Conservation (phyloP, 164 flowering plant species). For the Brasenia schreberi region DNA sequence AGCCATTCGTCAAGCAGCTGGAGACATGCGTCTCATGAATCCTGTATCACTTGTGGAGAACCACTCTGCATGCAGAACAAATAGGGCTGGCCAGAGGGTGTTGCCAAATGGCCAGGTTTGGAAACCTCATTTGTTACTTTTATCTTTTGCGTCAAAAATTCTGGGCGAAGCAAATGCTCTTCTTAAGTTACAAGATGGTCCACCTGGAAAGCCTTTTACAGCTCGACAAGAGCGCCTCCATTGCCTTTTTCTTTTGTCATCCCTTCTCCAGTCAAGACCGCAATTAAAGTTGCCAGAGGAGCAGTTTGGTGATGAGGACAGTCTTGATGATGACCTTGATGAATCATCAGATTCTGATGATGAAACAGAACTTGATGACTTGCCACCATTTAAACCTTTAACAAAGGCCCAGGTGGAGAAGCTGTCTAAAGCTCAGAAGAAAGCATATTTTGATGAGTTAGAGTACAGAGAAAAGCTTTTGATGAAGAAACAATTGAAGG, state of each 20-base stretch:
- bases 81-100: conserved; percentile 96
- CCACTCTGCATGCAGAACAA: conserved; percentile 91
- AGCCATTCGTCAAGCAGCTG: conserved; percentile 97
- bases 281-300: conserved; percentile 77
- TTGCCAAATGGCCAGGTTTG: conserved; percentile 98
- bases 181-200: conserved; percentile 77
- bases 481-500: conserved; percentile 85
- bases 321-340: conserved; percentile 54
- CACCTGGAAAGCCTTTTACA: conserved; percentile 67
- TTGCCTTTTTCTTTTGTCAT: conserved; percentile 82
- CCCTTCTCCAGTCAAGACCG: conserved; percentile 87
- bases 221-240: conserved; percentile 66
- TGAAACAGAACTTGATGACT: conserved; percentile 71
- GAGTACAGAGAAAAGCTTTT: conserved; percentile 83
- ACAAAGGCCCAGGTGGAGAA: neutral
- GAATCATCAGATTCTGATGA: conserved; percentile 72
- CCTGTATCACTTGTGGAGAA: conserved; percentile 95
- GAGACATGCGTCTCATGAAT: conserved; percentile 95
- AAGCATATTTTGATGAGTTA: conserved; percentile 82
- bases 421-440: conserved; percentile 7
- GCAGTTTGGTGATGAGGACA: conserved; percentile 70
- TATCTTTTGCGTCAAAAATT: conserved; percentile 91
- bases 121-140: conserved; percentile 77
- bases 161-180: conserved; percentile 89
- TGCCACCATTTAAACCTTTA: conserved; percentile 36